These are phyloP conservation scores for Cordyceps farinosa DNA, from an alignment of 2,329 filamentous ascomycete species.

Conservation along the genomic window DNA sequence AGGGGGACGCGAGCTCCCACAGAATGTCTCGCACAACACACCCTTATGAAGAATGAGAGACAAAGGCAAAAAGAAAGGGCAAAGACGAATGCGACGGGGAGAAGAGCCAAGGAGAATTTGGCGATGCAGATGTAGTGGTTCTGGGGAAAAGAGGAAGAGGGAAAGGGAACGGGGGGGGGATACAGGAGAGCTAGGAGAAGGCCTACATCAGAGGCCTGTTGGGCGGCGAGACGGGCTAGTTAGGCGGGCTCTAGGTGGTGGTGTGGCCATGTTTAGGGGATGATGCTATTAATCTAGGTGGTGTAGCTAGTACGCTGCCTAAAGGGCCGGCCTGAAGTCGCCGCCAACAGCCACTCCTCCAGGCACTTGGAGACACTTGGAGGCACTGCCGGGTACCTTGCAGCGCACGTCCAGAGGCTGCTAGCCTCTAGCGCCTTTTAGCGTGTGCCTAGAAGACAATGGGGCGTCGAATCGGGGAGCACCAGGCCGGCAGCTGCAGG, in stretches of 20 bases:
- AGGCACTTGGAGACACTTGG: not conserved
- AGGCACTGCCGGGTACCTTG: not conserved
- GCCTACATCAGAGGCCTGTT: not conserved
- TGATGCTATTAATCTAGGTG: not conserved
- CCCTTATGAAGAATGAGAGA: not conserved
- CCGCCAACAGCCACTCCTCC: not conserved
- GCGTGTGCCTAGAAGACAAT: not conserved
- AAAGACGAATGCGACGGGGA: not conserved
- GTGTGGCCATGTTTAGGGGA: not conserved
- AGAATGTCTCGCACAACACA: conserved; percentile 9
- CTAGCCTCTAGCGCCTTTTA: not conserved
- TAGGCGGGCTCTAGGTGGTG: not conserved
- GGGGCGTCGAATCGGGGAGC: not conserved
- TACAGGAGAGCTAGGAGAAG: not conserved
- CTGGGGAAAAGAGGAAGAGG: not conserved
- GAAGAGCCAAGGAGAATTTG: not conserved
- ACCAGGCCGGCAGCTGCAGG: not conserved
- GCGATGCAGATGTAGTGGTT: conserved; percentile 6
- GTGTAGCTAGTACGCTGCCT: not conserved
- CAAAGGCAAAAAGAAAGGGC: conserved; percentile 4
- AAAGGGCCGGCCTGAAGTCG: no score
- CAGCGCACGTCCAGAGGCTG: not conserved
- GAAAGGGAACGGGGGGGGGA: not conserved
- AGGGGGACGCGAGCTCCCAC: not conserved
- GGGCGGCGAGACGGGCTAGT: not conserved